Evolutionary conservation across 2,329 filamentous ascomycete species (phyloP).

Genomic region (Fusarium pininemorale): DNA sequence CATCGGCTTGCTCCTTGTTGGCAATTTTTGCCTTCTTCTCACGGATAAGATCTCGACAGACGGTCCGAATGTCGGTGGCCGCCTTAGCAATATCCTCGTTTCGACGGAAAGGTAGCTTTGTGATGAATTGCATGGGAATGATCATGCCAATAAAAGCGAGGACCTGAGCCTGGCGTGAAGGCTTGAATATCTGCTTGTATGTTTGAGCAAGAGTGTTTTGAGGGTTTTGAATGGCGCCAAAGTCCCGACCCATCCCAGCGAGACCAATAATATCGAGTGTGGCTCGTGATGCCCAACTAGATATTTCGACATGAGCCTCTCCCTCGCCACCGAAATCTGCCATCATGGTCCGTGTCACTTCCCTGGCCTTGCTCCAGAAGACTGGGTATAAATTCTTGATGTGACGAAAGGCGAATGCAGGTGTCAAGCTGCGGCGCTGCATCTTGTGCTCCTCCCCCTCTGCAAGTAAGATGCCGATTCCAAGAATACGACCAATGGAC

Average conservation of each 20-base stretch:
- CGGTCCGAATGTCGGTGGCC: constrained; percentile 66
- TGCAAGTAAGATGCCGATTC: constrained; percentile 77
- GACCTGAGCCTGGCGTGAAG: constrained; percentile 60
- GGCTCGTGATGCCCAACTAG: constrained; percentile 70
- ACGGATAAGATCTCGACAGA: constrained; percentile 74
- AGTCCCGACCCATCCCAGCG: constrained; percentile 77
- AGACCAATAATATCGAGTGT: constrained; percentile 81
- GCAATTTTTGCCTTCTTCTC: constrained; percentile 70
- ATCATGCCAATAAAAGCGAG: constrained; percentile 69
- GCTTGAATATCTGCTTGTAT: constrained; percentile 66
- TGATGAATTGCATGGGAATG: constrained; percentile 69
- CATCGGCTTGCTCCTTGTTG: constrained; percentile 59
- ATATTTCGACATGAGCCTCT: constrained; percentile 62
- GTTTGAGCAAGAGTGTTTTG: constrained; percentile 65
- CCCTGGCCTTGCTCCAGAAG: constrained; percentile 81
- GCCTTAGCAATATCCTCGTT: constrained; percentile 72
- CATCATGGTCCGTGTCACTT: constrained; percentile 72
- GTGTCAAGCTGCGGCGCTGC: constrained; percentile 81
- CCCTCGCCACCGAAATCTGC: constrained; percentile 45
- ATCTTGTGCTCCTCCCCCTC: constrained; percentile 92
- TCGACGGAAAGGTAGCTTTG: constrained; percentile 71
- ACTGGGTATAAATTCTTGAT: constrained; percentile 84
- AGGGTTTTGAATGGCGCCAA: constrained; percentile 70
- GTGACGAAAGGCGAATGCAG: constrained; percentile 86
- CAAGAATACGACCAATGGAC: constrained; percentile 70